These are phyloP conservation scores for Diacronema lutheri DNA, from an alignment of 78 protist species.

Conservation along the genomic window DNA sequence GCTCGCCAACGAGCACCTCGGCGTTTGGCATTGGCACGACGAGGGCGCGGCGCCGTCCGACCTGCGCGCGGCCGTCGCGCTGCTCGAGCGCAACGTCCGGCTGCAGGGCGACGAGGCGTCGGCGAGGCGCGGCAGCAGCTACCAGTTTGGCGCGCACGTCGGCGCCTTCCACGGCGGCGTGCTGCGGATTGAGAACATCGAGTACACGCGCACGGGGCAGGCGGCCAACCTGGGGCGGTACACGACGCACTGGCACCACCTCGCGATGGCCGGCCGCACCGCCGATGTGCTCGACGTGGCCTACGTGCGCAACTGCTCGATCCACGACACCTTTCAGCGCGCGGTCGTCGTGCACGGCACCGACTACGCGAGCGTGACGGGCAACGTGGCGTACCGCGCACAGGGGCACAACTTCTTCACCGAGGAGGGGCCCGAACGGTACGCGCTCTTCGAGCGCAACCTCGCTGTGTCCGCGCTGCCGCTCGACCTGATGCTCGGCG, in stretches of 20 bases:
- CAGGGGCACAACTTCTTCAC: not conserved
- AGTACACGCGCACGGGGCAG: not conserved
- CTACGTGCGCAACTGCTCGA: not conserved
- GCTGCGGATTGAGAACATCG: not conserved
- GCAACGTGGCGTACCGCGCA: not conserved
- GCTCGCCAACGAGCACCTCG: not conserved
- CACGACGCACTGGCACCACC: not conserved
- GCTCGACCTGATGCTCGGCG: not conserved
- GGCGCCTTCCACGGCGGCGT: too few species aligned
- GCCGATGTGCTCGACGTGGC: not conserved
- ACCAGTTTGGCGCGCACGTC: too few species aligned
- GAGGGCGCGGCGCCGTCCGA: not conserved
- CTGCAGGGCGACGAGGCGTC: not conserved
- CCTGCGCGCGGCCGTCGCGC: not conserved
- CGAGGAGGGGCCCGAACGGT: not conserved
- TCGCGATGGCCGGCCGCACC: not conserved
- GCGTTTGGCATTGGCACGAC: not conserved
- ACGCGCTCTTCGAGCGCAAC: not conserved
- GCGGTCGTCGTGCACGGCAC: not conserved
- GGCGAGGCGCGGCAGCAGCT: too few species aligned
- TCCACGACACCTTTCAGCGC: not conserved
- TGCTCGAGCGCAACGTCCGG: not conserved
- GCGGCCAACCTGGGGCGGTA: not conserved
- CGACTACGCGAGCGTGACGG: not conserved
- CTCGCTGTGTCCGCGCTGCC: not conserved